phyloP scores from a whole-genome alignment of 2,329 filamentous ascomycete genomes.

The Ophiosphaerella herpotricha region DNA sequence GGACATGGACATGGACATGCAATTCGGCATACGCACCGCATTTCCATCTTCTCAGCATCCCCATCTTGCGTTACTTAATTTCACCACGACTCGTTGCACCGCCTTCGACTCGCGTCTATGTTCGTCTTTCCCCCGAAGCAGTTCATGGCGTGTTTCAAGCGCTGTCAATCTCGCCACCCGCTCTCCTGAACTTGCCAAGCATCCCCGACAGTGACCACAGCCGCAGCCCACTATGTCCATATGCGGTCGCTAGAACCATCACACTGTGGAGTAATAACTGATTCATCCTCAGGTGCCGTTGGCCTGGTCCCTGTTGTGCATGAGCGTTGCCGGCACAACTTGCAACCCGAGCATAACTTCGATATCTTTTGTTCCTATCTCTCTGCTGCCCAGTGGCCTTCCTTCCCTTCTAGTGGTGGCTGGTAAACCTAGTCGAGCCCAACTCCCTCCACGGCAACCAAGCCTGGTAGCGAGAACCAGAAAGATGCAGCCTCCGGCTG shows the following conservation, averaged over 20 bases:
- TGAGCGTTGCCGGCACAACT: too few species aligned
- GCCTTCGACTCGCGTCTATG: constrained; percentile 6
- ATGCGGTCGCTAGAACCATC: neutral
- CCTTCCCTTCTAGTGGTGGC: too few species aligned
- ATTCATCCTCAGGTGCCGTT: neutral
- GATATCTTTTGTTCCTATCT: too few species aligned
- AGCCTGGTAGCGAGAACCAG: too few species aligned
- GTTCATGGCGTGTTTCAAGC: constrained; percentile 28
- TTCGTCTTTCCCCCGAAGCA: constrained; percentile 10
- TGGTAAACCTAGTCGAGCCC: too few species aligned
- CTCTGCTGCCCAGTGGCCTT: too few species aligned
- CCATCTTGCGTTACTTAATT: neutral
- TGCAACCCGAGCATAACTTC: too few species aligned
- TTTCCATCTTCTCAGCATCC: neutral
- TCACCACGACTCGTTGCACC: constrained; percentile 1
- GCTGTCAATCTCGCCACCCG: constrained; percentile 12
- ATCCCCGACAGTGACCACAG: constrained; percentile 8
- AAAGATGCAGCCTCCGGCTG: too few species aligned
- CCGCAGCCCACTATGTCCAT: constrained; percentile 8
- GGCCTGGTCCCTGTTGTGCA: too few species aligned
- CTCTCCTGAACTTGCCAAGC: constrained; percentile 11
- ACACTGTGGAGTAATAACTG: neutral
- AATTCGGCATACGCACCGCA: neutral
- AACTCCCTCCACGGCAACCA: too few species aligned
- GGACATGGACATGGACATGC: neutral